Percentiles rank a stretch among this genome's conserved stretches.
phyloP scores from a whole-genome alignment of 805 yeast species.

The Blastobotrys parvus region DNA sequence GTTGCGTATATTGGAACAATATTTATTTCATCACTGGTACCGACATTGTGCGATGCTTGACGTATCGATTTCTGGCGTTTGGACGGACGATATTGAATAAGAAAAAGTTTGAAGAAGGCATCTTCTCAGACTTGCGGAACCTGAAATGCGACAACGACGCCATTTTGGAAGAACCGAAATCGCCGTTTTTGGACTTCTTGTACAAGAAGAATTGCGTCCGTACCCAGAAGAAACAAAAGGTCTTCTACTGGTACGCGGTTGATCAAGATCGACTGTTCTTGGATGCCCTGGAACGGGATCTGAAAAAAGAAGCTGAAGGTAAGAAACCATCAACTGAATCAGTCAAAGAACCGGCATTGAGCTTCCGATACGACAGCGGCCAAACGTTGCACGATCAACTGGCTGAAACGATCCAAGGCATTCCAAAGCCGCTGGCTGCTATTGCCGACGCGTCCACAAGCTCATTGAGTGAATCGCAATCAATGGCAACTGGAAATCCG shows the following conservation, averaged over 20 bases:
- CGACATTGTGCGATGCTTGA: constrained; percentile 86
- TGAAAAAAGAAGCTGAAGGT: constrained; percentile 58
- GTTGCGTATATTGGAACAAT: constrained; percentile 91
- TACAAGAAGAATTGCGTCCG: constrained; percentile 81
- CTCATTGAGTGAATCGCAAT: background rate
- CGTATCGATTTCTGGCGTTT: constrained; percentile 80
- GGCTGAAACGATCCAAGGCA: constrained; percentile 18
- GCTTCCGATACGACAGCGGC: constrained; percentile 53
- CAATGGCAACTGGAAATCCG: background rate
- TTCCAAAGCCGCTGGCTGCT: constrained; percentile 24
- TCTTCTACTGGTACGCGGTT: constrained; percentile 93
- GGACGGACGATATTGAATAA: constrained; percentile 80
- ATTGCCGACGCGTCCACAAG: constrained; percentile 25
- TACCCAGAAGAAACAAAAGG: constrained; percentile 95
- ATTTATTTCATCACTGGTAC: constrained; percentile 90
- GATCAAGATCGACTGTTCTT: constrained; percentile 88
- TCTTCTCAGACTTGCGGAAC: constrained; percentile 82
- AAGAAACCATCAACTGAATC: constrained; percentile 69
- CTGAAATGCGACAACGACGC: constrained; percentile 79
- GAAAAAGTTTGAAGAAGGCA: constrained; percentile 94
- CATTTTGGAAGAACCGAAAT: constrained; percentile 76
- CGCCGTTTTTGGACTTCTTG: constrained; percentile 73
- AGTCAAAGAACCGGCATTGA: constrained; percentile 65
- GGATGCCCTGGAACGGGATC: constrained; percentile 88
- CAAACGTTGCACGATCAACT: constrained; percentile 32